Evolutionary conservation across 2,329 filamentous ascomycete species (phyloP).

Genomic region (Verticillium dahliae): DNA sequence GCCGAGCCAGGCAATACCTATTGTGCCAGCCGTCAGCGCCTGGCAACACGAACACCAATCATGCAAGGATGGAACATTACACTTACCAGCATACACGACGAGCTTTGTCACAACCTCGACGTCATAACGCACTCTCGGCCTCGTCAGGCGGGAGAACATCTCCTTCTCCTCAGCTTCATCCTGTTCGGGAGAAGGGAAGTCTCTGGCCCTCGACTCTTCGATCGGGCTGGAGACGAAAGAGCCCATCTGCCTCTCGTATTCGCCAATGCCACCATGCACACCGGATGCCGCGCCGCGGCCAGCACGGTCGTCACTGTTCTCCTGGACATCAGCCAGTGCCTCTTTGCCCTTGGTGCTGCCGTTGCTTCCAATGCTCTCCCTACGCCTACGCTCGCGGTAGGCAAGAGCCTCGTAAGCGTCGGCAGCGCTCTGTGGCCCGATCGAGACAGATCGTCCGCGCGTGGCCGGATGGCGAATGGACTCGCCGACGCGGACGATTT

Average conservation of each 20-base stretch:
- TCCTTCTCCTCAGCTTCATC: constrained; percentile 61
- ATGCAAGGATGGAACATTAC: constrained; percentile 4
- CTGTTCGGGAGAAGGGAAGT: constrained; percentile 31
- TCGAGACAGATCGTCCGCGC: constrained; percentile 73
- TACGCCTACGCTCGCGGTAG: constrained; percentile 64
- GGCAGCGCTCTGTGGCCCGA: constrained; percentile 91
- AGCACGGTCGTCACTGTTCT: constrained; percentile 30
- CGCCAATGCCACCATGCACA: constrained; percentile 45
- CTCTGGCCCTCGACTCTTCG: constrained; percentile 24
- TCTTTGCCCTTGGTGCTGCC: constrained; percentile 36
- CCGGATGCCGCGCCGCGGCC: constrained; percentile 34
- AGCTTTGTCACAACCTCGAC: constrained; percentile 98
- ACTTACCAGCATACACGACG: constrained; percentile 83
- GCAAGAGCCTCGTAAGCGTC: constrained; percentile 95
- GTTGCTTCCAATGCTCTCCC: constrained; percentile 49
- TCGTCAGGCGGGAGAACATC: constrained; percentile 77
- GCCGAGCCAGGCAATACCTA: constrained; percentile 78
- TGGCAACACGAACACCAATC: constrained; percentile 1
- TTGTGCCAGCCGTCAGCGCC: constrained; percentile 10
- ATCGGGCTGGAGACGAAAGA: constrained; percentile 11
- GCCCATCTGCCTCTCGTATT: constrained; percentile 73
- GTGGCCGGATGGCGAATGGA: constrained; percentile 68
- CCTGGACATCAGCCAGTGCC: constrained; percentile 34
- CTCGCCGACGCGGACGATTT: constrained; percentile 75
- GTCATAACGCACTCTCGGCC: constrained; percentile 87